phyloP scores from a whole-genome alignment of 2,329 filamentous ascomycete species.

The Coniochaeta sp. region DNA sequence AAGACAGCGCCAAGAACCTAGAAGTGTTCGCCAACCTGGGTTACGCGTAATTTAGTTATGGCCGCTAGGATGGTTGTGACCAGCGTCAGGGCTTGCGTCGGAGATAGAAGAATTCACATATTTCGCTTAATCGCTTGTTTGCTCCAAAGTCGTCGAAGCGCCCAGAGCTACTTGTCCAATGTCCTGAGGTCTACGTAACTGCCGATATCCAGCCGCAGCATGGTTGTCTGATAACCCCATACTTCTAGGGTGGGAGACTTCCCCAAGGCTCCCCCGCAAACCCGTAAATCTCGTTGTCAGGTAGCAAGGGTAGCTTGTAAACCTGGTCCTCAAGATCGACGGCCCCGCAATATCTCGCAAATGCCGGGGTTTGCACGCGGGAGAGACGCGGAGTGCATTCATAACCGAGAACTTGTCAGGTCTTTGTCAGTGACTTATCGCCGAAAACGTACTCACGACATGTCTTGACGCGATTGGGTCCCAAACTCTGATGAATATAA shows the following conservation, averaged over 20 bases:
- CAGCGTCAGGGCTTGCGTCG: neutral
- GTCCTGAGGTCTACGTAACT: neutral
- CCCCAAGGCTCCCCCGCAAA: neutral
- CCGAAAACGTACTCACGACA: neutral
- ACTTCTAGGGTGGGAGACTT: neutral
- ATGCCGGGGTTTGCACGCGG: neutral
- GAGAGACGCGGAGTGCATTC: neutral
- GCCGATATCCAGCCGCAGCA: neutral
- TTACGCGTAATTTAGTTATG: slow-evolving; percentile 20
- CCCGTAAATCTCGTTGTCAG: neutral
- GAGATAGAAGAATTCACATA: neutral
- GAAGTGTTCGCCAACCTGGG: slow-evolving; percentile 38
- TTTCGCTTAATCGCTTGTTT: neutral
- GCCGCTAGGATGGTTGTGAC: neutral
- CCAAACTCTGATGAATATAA: neutral
- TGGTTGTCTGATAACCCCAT: neutral
- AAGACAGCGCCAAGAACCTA: slow-evolving; percentile 37
- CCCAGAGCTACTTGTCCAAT: neutral
- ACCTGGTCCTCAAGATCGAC: neutral
- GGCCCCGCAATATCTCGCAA: neutral
- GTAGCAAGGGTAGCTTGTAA: neutral
- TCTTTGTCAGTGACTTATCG: neutral
- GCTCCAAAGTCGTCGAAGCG: neutral
- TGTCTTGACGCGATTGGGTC: neutral
- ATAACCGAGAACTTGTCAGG: neutral